These are phyloP conservation scores for Phytophthora agathidicida DNA, from an alignment of 352 stramenopile species.

Conservation along the genomic window DNA sequence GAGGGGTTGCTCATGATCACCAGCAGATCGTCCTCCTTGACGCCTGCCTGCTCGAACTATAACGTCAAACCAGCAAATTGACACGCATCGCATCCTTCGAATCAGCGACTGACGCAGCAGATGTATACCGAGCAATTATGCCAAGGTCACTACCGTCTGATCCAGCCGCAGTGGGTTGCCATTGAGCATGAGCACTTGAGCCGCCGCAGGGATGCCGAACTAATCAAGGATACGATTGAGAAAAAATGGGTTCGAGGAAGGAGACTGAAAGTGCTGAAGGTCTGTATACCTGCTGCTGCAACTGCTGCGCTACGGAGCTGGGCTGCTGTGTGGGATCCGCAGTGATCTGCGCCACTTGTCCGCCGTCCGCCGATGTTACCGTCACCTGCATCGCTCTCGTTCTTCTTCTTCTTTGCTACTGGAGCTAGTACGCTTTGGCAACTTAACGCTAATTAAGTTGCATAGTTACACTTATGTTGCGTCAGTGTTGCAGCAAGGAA, in stretches of 20 bases:
- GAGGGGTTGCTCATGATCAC: slow-evolving; percentile 61
- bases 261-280: background rate
- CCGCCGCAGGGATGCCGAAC: slow-evolving; percentile 64
- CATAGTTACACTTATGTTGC: too few relatives aligned
- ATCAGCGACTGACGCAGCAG: slow-evolving; percentile 1
- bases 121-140: background rate
- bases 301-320: slow-evolving; percentile 39
- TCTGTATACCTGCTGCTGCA: slow-evolving; percentile 59
- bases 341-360: slow-evolving; percentile 55
- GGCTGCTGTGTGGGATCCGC: slow-evolving; percentile 59
- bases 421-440: too few relatives aligned
- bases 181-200: slow-evolving; percentile 71
- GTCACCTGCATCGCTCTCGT: slow-evolving; percentile 60
- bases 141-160: slow-evolving; percentile 45
- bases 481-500: too few relatives aligned
- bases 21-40: slow-evolving; percentile 78
- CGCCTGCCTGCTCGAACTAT: slow-evolving; percentile 73
- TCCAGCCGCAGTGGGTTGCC: slow-evolving; percentile 58
- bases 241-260: too few relatives aligned
- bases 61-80: slow-evolving; percentile 2
- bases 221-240: slow-evolving; percentile 28
- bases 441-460: too few relatives aligned
- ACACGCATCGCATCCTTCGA: background rate
- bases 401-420: slow-evolving; percentile 7
- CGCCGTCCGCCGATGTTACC: slow-evolving; percentile 68